Base-by-base conservation (phyloP, 108 stramenopile genomes). In the Skeletonema menzelii region DNA sequence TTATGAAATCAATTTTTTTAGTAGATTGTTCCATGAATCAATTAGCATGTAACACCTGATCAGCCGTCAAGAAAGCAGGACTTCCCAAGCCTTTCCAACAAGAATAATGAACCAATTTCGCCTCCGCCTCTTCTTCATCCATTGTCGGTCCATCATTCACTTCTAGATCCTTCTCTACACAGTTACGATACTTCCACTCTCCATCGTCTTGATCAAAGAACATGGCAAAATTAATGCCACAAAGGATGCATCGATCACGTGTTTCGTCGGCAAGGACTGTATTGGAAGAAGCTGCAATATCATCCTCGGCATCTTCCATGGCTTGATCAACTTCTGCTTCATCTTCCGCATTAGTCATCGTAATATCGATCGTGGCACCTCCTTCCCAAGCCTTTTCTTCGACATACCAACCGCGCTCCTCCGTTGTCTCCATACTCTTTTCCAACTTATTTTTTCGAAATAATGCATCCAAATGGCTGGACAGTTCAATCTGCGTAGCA, bases 161-260 rank as follows among this genome's bases (percentile, higher is more conserved):
- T 31, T 84, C 63, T 15, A 92, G 85, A 56, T 78, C 82, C 71
- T 88, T 89, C 66, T 94, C 93, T n/a, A 71, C 74, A 61, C 93
- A 94, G 70, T 92, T 92, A 8, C 59, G 84, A 63, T 94, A 94
- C 72, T 89, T 94, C 85, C 86, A 94, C 34, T 89, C 87, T 8
- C 93, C 93, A 67, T 94, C 91, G 26, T 94, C 93, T 65, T 94
- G 91, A 83, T 94, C 93, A 55, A 94, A 94, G 49, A 86, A 82
- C 93, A 94, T 94, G 59, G 85, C 84, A 65, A 94, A 94, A 60
- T 90, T 91, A 62, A 94, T 88, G 3, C 91, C 93, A 76, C 93
- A 94, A 28, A 94, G 79, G 19, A 88, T 83, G 59, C 93, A 94
- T 26, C 85, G 79, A 75, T 89, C 87, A 65, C 89, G 73, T 6